Evolutionary conservation across 2,329 filamentous ascomycete genomes (phyloP).

Genomic region (Diaporthe capsici): DNA sequence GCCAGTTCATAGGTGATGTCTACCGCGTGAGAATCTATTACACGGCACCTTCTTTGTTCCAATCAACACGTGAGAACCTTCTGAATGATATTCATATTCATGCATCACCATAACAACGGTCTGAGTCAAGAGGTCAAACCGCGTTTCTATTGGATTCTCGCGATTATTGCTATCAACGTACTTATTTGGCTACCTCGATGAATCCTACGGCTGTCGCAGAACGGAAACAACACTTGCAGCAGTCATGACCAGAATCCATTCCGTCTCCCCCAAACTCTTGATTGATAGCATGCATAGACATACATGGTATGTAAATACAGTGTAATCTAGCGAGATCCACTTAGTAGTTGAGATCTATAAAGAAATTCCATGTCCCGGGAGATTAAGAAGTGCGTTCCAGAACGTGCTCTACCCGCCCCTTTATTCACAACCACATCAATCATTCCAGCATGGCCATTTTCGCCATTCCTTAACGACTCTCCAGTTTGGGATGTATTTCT

Average conservation of each 20-base stretch:
- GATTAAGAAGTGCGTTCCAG: not conserved
- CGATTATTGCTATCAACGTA: too few relatives aligned
- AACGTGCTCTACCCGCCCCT: not conserved
- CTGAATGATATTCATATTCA: not conserved
- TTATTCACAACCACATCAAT: not conserved
- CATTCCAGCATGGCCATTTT: not conserved
- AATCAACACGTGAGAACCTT: not conserved
- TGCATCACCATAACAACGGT: accelerated
- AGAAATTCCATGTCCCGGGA: not conserved
- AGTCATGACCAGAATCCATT: not conserved
- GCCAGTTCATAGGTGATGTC: not conserved
- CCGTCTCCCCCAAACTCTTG: not conserved
- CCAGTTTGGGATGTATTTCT: not conserved
- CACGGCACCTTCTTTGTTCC: not conserved
- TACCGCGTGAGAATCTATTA: not conserved
- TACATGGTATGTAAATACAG: not conserved
- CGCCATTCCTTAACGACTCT: not conserved
- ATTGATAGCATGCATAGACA: not conserved
- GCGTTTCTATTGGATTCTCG: not conserved
- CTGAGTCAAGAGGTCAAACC: not conserved
- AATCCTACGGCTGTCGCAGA: not conserved
- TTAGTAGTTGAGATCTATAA: not conserved
- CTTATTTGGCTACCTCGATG: not conserved
- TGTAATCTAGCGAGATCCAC: not conserved
- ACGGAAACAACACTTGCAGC: not conserved